Evolutionary conservation across 352 stramenopile species (phyloP), one percentile per base, ranked within the genome.

Genomic region (Pythium chondricola): DNA sequence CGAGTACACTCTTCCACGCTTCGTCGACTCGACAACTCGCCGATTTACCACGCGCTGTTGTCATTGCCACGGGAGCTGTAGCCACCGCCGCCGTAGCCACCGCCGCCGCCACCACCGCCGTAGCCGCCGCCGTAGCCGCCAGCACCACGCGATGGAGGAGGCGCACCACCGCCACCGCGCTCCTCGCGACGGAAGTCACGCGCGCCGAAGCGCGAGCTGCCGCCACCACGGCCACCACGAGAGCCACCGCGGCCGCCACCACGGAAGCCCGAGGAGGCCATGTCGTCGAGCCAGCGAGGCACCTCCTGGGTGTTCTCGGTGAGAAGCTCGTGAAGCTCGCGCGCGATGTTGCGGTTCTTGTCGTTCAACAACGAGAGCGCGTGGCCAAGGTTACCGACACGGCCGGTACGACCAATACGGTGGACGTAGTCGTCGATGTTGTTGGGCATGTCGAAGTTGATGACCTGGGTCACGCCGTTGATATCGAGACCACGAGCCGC

Each of bases 351-450:
- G 40, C 83, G 70, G 79, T 99, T 99, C 65, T 97, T 98, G 49
- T 99, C 96, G 72, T 98, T 99, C 58, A 99, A 92, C 77, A 99
- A 98, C 62, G 94, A 98, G 17, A 98, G 72, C n/a, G 94, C 94
- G 52, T 93, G 79, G 56, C 97, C 97, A 20, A 96, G 82, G 69
- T 99, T 99, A 63, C 97, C 97, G 40, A 97, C 96, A 85, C 97
- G 92, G 35, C 97, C 97, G 11, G 97, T 99, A 88, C 97, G 93
- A 58, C 97, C 97, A 69, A 99, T 99, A 67, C 97, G 83, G 71
- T 99, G 97, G 8, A 99, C 96, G 69, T 99, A 99, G 70, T 97
- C 90, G 49, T 99, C 96, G 56, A 98, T 98, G 84, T 98, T 98
- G 65, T 85, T 98, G 27, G 97, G 95, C 48, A 98, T 78, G 72